Base-by-base conservation (phyloP, 805 yeast genomes). In the Monosporozyma servazzii region DNA sequence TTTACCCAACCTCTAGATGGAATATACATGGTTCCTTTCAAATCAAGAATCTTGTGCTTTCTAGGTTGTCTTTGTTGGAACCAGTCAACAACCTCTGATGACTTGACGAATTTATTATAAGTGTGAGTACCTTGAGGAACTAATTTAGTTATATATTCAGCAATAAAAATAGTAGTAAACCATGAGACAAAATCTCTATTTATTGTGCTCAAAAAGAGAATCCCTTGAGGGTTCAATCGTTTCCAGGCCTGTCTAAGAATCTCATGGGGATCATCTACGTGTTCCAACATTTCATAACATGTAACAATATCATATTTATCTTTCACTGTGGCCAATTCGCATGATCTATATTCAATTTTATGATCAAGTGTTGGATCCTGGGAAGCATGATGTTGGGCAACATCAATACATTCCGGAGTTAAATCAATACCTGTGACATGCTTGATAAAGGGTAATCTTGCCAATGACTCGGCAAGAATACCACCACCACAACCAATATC, bases 401-500 rank as follows among this genome's bases (percentile, higher is more conserved):
- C 93, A 49, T 76, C 77, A 17, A 93, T 63, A 7, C 90, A 96
- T 43, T 88, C 95, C 0, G 77, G 75, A 0, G 97, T 86, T 61
- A 91, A 74, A 68, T 93, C 99, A 44, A 91, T 78, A 2, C 96
- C 99, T 47, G 72, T 75, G 5, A 93, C 96, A 1, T 71, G 63
- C 10, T 73, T 64, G 3, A 88, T 79, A 53, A 77, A 77, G 4
- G 77, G 76, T 58, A 86, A 69, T 57, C 99, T 73, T 0, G 96
- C 96, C 62, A 93, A 67, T 0, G 91, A 82, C 64, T 93, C 99
- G 5, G 90, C 73, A 18, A 93, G 71, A 25, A 93, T 82, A 0
- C 99, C 99, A n/a, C 99, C 99, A 18, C 99, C 99, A 66, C 99
- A 93, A 1, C 99, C 99, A 49, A 93, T 81, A 64, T 93, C 99